Conservation (phyloP, 2,329 filamentous ascomycete genomes). For the Aspergillus terreus region DNA sequence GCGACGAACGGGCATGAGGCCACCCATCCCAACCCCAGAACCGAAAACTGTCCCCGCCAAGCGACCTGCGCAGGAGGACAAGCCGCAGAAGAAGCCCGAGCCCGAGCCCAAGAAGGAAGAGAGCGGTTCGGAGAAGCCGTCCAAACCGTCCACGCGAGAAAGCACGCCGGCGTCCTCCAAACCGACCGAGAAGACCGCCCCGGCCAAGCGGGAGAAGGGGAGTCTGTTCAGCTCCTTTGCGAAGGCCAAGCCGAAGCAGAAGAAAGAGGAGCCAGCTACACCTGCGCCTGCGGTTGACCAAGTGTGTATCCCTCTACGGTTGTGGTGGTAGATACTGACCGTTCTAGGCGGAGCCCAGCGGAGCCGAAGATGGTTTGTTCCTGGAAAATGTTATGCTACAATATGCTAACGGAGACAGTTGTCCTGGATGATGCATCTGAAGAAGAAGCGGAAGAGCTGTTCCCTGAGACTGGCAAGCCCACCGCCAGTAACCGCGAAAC, state of each 20-base stretch:
- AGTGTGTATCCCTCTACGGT: conserved; percentile 27
- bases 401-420: conserved; percentile 34
- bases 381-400: background rate
- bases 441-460: conserved; percentile 52
- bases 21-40: conserved; percentile 27
- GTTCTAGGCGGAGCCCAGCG: conserved; percentile 33
- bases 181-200: conserved; percentile 35
- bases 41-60: conserved; percentile 35
- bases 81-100: conserved; percentile 14
- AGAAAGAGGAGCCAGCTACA: conserved; percentile 40
- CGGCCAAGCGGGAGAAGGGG: conserved; percentile 57
- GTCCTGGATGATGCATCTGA: conserved; percentile 55
- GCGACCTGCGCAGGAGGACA: conserved; percentile 27
- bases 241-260: conserved; percentile 60
- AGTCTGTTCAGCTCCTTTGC: conserved; percentile 78
- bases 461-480: conserved; percentile 38
- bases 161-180: conserved; percentile 31
- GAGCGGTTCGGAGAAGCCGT: conserved; percentile 14
- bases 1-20: conserved; percentile 44
- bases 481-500: conserved; percentile 41
- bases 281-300: conserved; percentile 35
- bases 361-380: conserved; percentile 48
- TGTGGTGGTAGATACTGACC: conserved; percentile 13
- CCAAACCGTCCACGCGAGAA: conserved; percentile 13
- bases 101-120: conserved; percentile 21